Evolutionary conservation across 768 basidiomycete species (phyloP), one percentile per base, ranked within the genome.

Genomic region (Pleurotus pulmonarius): DNA sequence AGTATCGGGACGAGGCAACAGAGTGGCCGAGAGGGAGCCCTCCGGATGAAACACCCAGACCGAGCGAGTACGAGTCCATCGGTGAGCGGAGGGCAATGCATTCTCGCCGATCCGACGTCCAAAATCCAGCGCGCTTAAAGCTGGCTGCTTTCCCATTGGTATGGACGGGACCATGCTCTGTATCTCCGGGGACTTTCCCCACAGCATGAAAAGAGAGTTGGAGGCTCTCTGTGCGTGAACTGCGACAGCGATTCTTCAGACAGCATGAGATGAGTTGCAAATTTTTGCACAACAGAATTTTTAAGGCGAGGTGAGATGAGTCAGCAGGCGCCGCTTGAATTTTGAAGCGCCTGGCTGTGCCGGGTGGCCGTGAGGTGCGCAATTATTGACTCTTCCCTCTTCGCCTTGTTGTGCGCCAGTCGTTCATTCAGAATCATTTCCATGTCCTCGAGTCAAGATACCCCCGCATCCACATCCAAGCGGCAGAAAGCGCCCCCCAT

Each of bases 151-250:
- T 88, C 88, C 88, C 39, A 38, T 63, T 76, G 64, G 69, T 65
- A 51, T 60, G 76, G 76, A 73, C 69, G 74, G 81, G 77, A 73
- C 74, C 70, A 78, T 72, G 66, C 83, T 88, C 88, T 86, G 86
- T 80, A 70, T 81, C 89, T 90, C 89, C 89, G 89, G 89, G 87
- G 89, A 90, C 89, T 90, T 91, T 90, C 88, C 89, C 89, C 89
- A 86, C 89, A 90, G 89, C 86, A 62, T 60, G 74, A 60, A 56
- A 55, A 59, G 73, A 78, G 77, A 78, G 75, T 67, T 56, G 55
- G 58, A 57, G 62, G 71, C 79, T 79, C 76, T 75, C 81, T 79
- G 89, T 88, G 69, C 76, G 89, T 80, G 71, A 80, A 83, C 89
- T 90, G 89, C 84, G 89, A 91, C 71, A 72, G 83, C 89, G 88